A percentile compares a stretch with the other conserved stretches of the same genome.
These are phyloP conservation scores for Helicocarpus griseus DNA, from an alignment of 2,329 filamentous ascomycete genomes.

Conservation along the genomic window DNA sequence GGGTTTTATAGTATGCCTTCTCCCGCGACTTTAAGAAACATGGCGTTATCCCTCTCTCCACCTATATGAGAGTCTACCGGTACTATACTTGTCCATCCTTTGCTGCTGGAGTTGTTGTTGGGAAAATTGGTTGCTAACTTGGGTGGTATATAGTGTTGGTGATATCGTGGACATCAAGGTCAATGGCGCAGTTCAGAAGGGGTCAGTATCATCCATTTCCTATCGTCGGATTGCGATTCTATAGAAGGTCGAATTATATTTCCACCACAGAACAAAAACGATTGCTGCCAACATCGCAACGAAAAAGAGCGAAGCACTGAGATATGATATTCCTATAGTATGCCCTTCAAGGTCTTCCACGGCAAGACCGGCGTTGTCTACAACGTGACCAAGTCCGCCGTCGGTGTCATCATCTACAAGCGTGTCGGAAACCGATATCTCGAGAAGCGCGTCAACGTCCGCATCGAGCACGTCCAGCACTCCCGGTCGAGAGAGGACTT, in stretches of 20 bases:
- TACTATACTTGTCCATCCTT: slow-evolving; percentile 34
- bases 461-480: slow-evolving; percentile 90
- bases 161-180: slow-evolving; percentile 98
- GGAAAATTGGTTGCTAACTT: slow-evolving; percentile 37
- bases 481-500: slow-evolving; percentile 97
- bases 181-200: slow-evolving; percentile 98
- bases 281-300: background rate
- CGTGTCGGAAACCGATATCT: slow-evolving; percentile 99
- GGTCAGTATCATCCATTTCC: slow-evolving; percentile 49
- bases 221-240: background rate
- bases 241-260: background rate
- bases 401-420: slow-evolving; percentile 99
- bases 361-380: slow-evolving; percentile 97
- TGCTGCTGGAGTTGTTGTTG: slow-evolving; percentile 11
- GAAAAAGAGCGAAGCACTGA: background rate
- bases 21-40: slow-evolving; percentile 88
- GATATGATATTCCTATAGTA: slow-evolving; percentile 45
- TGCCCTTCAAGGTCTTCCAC: slow-evolving; percentile 99
- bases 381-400: slow-evolving; percentile 97
- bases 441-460: slow-evolving; percentile 99
- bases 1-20: slow-evolving; percentile 67
- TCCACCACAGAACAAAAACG: background rate
- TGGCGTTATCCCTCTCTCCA: slow-evolving; percentile 86
- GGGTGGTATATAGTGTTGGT: slow-evolving; percentile 60
- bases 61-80: slow-evolving; percentile 92